Percentiles rank a stretch among this genome's conserved stretches.
Conservation (phyloP, 1,284 basidiomycete genomes). For the Melampsora abietis-canadensis region DNA sequence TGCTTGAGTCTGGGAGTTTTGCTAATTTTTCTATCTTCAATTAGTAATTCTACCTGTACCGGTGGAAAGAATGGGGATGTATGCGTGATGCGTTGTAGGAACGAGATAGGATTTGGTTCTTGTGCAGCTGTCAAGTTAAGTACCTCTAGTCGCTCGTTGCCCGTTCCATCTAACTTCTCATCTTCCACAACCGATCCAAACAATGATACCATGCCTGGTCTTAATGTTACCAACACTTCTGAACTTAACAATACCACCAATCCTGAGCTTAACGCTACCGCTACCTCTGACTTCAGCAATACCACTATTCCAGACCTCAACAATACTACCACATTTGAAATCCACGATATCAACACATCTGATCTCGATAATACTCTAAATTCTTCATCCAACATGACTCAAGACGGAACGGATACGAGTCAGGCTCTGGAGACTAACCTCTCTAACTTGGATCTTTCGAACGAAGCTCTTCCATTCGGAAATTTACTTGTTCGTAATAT, state of each 20-base stretch:
- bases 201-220: not conserved
- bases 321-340: too few relatives aligned
- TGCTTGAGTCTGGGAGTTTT: not conserved
- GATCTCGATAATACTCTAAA: not conserved
- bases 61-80: conserved; percentile 22
- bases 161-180: not conserved
- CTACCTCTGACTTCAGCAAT: not conserved
- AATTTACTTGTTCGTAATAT: not conserved
- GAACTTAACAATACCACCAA: not conserved
- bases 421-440: not conserved
- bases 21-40: not conserved
- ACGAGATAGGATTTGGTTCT: conserved; percentile 39
- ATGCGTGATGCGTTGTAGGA: conserved; percentile 41
- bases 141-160: not conserved
- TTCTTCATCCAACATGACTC: not conserved
- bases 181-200: not conserved
- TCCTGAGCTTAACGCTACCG: not conserved
- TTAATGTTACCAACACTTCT: not conserved
- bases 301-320: not conserved
- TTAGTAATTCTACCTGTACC: conserved; percentile 33
- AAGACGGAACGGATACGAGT: too few relatives aligned
- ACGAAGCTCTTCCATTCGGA: not conserved
- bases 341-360: not conserved
- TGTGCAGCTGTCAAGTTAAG: conserved; percentile 42
- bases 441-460: not conserved